Evolutionary conservation across 768 basidiomycete genomes (phyloP), one percentile per base, ranked within the genome.

Genomic region (Hericium alpestre): DNA sequence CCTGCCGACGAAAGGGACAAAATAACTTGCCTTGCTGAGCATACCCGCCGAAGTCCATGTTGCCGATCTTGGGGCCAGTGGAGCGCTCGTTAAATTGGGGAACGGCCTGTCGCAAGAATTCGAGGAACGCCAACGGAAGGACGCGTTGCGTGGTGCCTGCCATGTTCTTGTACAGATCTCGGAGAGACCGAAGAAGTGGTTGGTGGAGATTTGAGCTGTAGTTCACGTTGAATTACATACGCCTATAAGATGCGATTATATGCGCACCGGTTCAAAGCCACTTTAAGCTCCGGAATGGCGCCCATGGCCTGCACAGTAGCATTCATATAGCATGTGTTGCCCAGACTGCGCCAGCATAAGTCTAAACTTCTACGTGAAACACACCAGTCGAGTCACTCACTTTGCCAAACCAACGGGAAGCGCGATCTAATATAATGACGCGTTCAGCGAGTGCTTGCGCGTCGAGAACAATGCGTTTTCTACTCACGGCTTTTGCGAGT

Each of bases 261-360:
- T n/a, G 38, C 80, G 61, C 66, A 87, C 81, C 72, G 70, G 64
- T 69, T 70, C 20, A 97, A 76, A 0, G 90, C 88, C 1, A 76
- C 67, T 65, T 88, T 86, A 4, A 99, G 79, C 64, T 96, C 93
- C 2, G 94, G 93, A 52, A 99, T 86, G 3, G 90, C 84, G 22
- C 92, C 87, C 60, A 99, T 79, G n/a, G 89, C 86, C 73, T 99
- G 96, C 1, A 98, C 75, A 1, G 90, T 92, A 1, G 96, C 84
- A 67, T 95, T 98, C 87, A 97, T 92, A 72, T 99, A 99, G 66
- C 95, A 97, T 0, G 94, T 97, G 67, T 97, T 97, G 38, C 95
- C 93, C 39, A 94, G 73, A 65, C 62, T 49, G 38, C 38, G 27
- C 46, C 40, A 58, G 32, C n/a, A 13, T 32, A 7, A 9, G 16